phyloP scores from a whole-genome alignment of 176 grass and related monocot species.

The Musa schizocarpa region DNA sequence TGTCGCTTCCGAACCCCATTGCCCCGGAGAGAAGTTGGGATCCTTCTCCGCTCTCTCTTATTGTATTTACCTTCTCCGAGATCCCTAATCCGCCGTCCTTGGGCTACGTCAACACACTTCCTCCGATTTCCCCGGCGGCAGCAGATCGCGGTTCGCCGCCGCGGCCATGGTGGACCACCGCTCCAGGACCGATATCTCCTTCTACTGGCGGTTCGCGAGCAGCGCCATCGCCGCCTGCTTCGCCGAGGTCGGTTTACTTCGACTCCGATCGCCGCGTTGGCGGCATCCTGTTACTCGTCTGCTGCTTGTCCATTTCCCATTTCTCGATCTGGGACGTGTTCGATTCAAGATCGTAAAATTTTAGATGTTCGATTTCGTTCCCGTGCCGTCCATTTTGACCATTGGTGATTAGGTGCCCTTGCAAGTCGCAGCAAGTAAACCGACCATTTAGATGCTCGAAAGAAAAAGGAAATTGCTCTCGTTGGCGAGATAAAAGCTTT shows the following conservation, averaged over 20 bases:
- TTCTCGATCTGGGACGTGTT: not conserved
- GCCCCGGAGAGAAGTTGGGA: too few relatives aligned
- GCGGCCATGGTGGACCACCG: constrained; percentile 39
- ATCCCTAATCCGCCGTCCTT: not conserved
- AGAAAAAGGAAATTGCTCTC: too few relatives aligned
- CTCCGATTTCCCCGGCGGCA: not conserved
- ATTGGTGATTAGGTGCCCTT: not conserved
- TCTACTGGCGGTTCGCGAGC: constrained; percentile 76
- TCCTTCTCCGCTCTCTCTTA: too few relatives aligned
- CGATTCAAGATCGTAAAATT: not conserved
- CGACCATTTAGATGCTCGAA: too few relatives aligned
- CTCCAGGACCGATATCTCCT: constrained; percentile 65
- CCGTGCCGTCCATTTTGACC: not conserved
- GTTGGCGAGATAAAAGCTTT: too few relatives aligned
- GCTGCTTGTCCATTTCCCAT: not conserved
- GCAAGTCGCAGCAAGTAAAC: not conserved
- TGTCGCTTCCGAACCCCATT: too few relatives aligned
- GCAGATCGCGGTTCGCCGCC: not conserved
- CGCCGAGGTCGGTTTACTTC: constrained; percentile 51
- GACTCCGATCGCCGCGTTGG: not conserved
- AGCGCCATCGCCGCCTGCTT: constrained; percentile 96
- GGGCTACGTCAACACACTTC: not conserved
- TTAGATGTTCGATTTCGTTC: too few relatives aligned
- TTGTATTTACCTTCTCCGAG: not conserved
- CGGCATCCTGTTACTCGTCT: not conserved